Evolutionary conservation across 257 asterid species (phyloP), one percentile per base, ranked within the genome.

Genomic region (Ehretia macrophylla): DNA sequence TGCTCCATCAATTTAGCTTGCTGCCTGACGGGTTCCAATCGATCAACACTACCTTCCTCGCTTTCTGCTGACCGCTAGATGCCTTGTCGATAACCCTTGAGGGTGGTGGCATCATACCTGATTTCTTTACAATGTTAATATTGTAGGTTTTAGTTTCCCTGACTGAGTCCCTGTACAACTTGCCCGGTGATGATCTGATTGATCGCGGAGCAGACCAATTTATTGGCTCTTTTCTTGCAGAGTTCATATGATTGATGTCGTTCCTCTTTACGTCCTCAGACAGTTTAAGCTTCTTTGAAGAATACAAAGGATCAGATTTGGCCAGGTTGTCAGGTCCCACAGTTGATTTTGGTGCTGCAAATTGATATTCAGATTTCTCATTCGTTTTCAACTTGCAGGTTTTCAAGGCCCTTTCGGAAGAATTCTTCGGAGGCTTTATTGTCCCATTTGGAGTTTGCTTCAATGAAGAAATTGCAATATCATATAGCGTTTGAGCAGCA

Each of bases 401-500:
- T 76, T 74, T 84, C 73, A 71, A 63, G 63, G 74, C 54, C 57
- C 65, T 61, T 66, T 68, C 87, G 20, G 78, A 67, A 52, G 87
- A 88, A 51, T 56, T 81, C 21, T 83, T 74, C 47, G 69, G 68
- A 58, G 58, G 63, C 71, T 79, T 82, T 11, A 56, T 42, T 9
- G 59, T 48, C 16, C 72, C 66, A 51, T 51, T 32, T 17, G 77
- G 77, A 52, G 66, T 78, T 65, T 73, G 75, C 71, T 69, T 82
- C 8, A 62, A 40, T 35, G 78, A 66, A 62, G 32, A 37, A 11
- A 42, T 42, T 42, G 94, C 83, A 69, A 92, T 75, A 64, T 81
- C 77, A 59, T 79, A 62, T 13, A 92, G 96, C 4, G 84, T 86
- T 80, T 80, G 85, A 68, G 99, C 99, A 68, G 99, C 97, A 68